Conservation (phyloP, 768 basidiomycete species). For the Lentinula sp. region DNA sequence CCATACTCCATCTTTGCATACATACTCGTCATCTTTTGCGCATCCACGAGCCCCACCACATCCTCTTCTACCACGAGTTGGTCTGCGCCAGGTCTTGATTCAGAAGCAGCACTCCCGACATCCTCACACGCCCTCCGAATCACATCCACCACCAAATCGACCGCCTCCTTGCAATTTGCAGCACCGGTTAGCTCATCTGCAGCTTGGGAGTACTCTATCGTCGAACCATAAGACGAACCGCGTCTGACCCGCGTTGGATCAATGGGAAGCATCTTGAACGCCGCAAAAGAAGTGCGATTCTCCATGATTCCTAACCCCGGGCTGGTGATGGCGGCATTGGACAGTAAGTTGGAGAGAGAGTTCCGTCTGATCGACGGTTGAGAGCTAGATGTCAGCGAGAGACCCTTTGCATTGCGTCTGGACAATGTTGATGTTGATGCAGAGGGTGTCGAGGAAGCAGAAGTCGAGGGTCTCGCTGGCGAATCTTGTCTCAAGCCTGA, state of each 20-base stretch:
- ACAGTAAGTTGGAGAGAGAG: slow-evolving; percentile 3
- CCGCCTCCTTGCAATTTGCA: slow-evolving; percentile 69
- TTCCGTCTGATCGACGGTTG: slow-evolving; percentile 1
- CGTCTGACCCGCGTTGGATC: slow-evolving; percentile 51
- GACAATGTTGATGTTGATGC: background rate
- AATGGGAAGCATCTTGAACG: slow-evolving; percentile 77
- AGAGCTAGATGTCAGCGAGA: slow-evolving; percentile 28
- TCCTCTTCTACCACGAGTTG: slow-evolving; percentile 60
- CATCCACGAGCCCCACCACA: slow-evolving; percentile 83
- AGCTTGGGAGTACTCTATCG: slow-evolving; percentile 37
- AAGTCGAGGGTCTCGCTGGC: background rate
- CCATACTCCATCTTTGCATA: slow-evolving; percentile 94
- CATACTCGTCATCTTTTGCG: slow-evolving; percentile 77
- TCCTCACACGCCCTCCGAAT: slow-evolving; percentile 66
- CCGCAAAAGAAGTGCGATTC: slow-evolving; percentile 46
- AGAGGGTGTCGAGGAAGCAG: background rate
- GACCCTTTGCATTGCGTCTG: background rate
- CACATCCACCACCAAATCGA: slow-evolving; percentile 66
- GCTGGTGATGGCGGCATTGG: background rate
- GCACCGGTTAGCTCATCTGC: slow-evolving; percentile 59
- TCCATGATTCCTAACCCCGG: background rate
- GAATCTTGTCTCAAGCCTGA: background rate
- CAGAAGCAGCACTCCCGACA: slow-evolving; percentile 32
- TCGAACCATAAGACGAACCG: slow-evolving; percentile 34
- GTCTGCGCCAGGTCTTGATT: slow-evolving; percentile 15